phyloP scores from a whole-genome alignment of 352 stramenopile species.

The Phytophthora lateralis region DNA sequence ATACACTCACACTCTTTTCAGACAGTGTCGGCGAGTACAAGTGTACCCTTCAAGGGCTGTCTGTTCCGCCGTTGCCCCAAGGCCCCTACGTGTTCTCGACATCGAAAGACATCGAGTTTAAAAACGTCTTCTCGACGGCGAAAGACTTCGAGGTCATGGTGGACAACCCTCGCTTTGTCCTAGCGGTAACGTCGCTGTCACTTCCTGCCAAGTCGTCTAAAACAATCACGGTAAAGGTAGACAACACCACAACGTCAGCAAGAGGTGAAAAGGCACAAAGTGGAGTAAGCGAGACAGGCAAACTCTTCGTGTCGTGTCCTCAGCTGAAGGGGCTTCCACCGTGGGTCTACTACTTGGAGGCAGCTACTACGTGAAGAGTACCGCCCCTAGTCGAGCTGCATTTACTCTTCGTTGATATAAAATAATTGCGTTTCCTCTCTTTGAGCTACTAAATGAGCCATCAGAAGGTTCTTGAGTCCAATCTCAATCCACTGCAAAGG shows the following conservation, averaged over 20 bases:
- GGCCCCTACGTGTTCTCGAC: constrained; percentile 80
- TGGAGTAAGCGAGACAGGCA: constrained; percentile 47
- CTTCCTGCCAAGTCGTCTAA: constrained; percentile 76
- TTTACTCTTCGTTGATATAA: constrained; percentile 21
- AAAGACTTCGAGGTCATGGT: constrained; percentile 81
- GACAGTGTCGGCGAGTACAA: constrained; percentile 81
- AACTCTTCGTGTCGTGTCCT: constrained; percentile 83
- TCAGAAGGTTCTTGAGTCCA: constrained; percentile 40
- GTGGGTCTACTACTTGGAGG: constrained; percentile 90
- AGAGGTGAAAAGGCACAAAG: constrained; percentile 18
- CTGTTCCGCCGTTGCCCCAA: constrained; percentile 77
- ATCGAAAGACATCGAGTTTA: constrained; percentile 84
- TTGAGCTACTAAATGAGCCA: constrained; percentile 33
- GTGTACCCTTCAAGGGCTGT: constrained; percentile 81
- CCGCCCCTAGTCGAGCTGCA: neutral
- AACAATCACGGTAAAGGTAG: constrained; percentile 63
- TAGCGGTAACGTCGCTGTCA: constrained; percentile 58
- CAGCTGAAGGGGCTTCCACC: constrained; percentile 70
- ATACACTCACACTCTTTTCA: constrained; percentile 74
- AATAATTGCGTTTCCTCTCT: constrained; percentile 47
- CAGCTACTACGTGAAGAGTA: constrained; percentile 6
- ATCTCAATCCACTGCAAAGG: constrained; percentile 60
- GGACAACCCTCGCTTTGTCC: constrained; percentile 77
- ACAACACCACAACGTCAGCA: constrained; percentile 21
- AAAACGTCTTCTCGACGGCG: constrained; percentile 86